Conservation (phyloP, 176 grass and related monocot genomes). For the Zoysia pacifica region DNA sequence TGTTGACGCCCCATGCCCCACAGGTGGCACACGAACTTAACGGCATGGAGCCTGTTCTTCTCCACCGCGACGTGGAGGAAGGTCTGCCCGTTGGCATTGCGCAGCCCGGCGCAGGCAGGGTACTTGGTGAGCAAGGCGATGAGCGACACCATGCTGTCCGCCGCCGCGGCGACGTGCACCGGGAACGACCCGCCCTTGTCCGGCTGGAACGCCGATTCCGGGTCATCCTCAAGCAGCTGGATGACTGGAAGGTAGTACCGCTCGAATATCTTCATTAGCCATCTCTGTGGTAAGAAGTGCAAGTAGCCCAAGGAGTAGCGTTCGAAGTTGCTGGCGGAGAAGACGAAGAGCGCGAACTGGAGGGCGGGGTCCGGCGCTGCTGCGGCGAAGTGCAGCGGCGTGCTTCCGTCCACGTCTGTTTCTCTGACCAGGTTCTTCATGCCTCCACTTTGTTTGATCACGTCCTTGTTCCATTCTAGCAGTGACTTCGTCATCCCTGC, state of each 20-base stretch:
- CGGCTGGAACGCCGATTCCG: not conserved
- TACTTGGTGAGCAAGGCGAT: not conserved
- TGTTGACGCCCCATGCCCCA: no score
- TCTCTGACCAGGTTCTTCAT: no score
- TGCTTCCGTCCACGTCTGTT: not conserved
- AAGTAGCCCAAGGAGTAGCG: no score
- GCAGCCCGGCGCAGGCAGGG: not conserved
- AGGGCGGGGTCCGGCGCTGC: not conserved
- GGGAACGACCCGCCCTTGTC: not conserved
- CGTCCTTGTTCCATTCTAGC: not conserved
- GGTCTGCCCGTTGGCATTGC: not conserved
- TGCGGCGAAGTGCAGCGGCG: not conserved
- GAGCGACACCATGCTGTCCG: not conserved
- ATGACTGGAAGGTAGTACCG: not conserved
- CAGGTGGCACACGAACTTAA: not conserved
- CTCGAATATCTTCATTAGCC: not conserved
- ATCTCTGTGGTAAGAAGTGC: no score
- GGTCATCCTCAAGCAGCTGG: not conserved
- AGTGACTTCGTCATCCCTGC: not conserved
- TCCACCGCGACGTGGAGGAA: slow-evolving; percentile 5
- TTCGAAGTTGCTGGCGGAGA: not conserved
- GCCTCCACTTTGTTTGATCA: not conserved
- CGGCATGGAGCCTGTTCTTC: not conserved
- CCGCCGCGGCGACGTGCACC: slow-evolving; percentile 4
- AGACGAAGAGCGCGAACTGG: not conserved